Base-by-base conservation (phyloP, 2,329 filamentous ascomycete genomes). In the Sordariomycetes sp. region DNA sequence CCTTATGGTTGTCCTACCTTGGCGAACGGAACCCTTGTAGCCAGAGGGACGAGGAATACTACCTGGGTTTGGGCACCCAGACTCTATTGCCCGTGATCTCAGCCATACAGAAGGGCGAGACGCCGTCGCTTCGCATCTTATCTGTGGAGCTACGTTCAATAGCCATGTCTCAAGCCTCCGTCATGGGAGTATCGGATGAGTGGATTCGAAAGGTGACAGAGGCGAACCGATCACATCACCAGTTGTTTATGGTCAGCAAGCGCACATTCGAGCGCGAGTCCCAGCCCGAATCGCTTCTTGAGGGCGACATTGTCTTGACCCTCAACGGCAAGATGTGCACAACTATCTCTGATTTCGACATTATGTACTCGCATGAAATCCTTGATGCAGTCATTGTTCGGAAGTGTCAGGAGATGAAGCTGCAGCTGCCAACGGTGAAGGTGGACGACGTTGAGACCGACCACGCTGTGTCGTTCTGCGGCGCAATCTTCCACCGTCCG, bases 201-300 rank as follows among this genome's bases (percentile, higher is more conserved):
- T 96, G 90, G 92, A 94, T 98, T 48, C 72, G 85, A 46, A 83
- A 86, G 57, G 90, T 95, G 3, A 81, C 92, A 34, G 69, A 79
- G 44, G 86, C 86, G 41, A 95, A 98, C 57, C 83, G 86, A 25
- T 81, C 92, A 33, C 84, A 87, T 38, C 92, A 98, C 53, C 92
- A 98, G 61, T 75, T 98, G 24, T 98, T 98, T 66, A 95, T 98
- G 84, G 86, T 98, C 20, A 82, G 86, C 48, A 98, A 98, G 63
- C 81, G 94, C 30, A 78, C 75, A 0, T 80, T 80, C 47, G 76
- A 79, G 57, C 68, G 73, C 11, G 60, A 56, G 17, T 54, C 61
- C 32, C 58, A 58, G 28, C 55, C 64, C 3, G 59, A 62, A 2
- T 74, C 79, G 12, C 70, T 98, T 12, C 69, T 85, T 20, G 93